A percentile compares a stretch with the other conserved stretches of the same genome.
Evolutionary conservation across 2,329 filamentous ascomycete genomes (phyloP).

Genomic region (Aureobasidium sp.): DNA sequence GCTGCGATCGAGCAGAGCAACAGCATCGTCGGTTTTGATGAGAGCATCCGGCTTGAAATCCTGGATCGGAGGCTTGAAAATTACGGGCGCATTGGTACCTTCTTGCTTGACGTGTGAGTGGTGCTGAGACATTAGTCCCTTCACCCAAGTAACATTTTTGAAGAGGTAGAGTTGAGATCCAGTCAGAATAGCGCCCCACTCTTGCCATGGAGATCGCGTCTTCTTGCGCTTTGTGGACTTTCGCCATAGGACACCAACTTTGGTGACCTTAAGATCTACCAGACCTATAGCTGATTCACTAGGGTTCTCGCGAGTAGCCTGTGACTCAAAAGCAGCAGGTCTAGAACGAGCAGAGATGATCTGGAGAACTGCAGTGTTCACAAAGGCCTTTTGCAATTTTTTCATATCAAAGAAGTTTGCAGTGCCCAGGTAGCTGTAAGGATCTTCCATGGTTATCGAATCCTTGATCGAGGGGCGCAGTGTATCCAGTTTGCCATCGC

Average conservation of each 20-base stretch:
- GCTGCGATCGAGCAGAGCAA: slow-evolving; percentile 73
- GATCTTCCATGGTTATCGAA: slow-evolving; percentile 85
- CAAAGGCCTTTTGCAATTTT: slow-evolving; percentile 79
- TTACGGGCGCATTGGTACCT: slow-evolving; percentile 64
- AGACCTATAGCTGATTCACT: slow-evolving; percentile 82
- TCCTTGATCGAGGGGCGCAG: slow-evolving; percentile 81
- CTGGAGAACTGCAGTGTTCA: slow-evolving; percentile 83
- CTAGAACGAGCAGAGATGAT: slow-evolving; percentile 90
- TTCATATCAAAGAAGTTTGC: slow-evolving; percentile 67
- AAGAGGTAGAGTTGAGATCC: slow-evolving; percentile 98
- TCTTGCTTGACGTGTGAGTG: slow-evolving; percentile 73
- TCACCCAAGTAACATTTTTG: slow-evolving; percentile 86
- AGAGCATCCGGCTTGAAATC: slow-evolving; percentile 91
- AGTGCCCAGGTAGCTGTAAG: slow-evolving; percentile 79
- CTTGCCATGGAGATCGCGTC: slow-evolving; percentile 91
- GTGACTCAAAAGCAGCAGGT: slow-evolving; percentile 89
- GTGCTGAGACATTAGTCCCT: slow-evolving; percentile 80
- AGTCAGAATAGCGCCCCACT: slow-evolving; percentile 95
- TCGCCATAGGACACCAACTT: slow-evolving; percentile 88
- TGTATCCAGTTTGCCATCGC: slow-evolving; percentile 78
- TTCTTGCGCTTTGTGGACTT: slow-evolving; percentile 95
- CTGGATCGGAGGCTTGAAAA: slow-evolving; percentile 82
- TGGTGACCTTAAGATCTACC: slow-evolving; percentile 95
- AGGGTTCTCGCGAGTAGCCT: slow-evolving; percentile 75
- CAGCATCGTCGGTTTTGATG: slow-evolving; percentile 87